A percentile compares a stretch with the other conserved stretches of the same genome.
These are phyloP conservation scores for Dactylellina haptotyla DNA, from an alignment of 2,329 filamentous ascomycete genomes.

Conservation along the genomic window DNA sequence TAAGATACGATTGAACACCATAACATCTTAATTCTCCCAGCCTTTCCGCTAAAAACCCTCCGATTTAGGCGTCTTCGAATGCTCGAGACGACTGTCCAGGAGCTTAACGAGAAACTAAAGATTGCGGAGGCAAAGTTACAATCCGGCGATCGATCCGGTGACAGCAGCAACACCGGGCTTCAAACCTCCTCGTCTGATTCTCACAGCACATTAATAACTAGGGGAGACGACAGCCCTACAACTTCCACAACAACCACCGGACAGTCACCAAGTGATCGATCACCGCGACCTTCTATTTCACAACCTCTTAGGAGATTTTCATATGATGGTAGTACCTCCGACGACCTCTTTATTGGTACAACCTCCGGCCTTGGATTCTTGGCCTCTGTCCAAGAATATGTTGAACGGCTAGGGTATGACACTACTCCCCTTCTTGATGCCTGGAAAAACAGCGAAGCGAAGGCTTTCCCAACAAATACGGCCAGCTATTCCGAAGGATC, in stretches of 20 bases:
- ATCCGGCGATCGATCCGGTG: conserved; percentile 20
- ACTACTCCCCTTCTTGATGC: conserved; percentile 36
- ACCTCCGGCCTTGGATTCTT: conserved; percentile 46
- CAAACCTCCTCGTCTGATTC: conserved; percentile 28
- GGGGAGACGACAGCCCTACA: conserved; percentile 24
- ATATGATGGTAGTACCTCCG: conserved; percentile 23
- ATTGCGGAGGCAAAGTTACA: conserved; percentile 55
- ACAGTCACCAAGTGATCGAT: conserved; percentile 34
- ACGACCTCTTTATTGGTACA: conserved; percentile 37
- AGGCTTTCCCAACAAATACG: conserved; percentile 24
- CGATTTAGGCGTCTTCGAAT: conserved; percentile 56
- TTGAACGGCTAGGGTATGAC: conserved; percentile 43
- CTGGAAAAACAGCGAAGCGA: conserved; percentile 40
- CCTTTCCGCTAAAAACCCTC: conserved; percentile 9
- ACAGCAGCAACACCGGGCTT: conserved; percentile 10
- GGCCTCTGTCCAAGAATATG: conserved; percentile 45
- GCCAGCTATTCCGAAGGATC: conserved; percentile 8
- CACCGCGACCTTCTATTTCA: conserved; percentile 26
- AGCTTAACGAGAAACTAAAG: conserved; percentile 56
- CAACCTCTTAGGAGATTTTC: conserved; percentile 40
- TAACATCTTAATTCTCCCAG: neutral
- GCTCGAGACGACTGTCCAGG: conserved; percentile 56
- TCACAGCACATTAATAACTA: conserved; percentile 4
- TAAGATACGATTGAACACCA: conserved; percentile 21
- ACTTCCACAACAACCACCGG: conserved; percentile 40